A percentile compares a stretch with the other conserved stretches of the same genome.
These are phyloP conservation scores for Chaetoscypha palmicola DNA, from an alignment of 2,329 filamentous ascomycete species.

Conservation along the genomic window DNA sequence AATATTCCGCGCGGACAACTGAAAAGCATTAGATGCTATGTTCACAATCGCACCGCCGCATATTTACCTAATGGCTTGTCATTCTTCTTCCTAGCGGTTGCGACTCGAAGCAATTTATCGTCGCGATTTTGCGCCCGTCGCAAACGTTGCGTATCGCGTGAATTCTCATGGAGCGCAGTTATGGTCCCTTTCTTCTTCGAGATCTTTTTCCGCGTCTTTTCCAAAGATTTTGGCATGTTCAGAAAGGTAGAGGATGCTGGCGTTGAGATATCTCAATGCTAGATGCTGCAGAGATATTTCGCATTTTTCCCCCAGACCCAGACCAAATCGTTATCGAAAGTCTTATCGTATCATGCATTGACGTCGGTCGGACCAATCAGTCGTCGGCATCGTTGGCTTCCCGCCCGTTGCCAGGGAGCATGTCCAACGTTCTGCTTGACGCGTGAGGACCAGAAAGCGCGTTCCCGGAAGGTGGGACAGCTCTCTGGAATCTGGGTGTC, in stretches of 20 bases:
- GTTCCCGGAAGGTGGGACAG: not conserved
- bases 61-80: slow-evolving; percentile 69
- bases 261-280: slow-evolving; percentile 1
- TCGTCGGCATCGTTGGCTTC: too few relatives aligned
- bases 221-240: slow-evolving; percentile 67
- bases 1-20: slow-evolving; percentile 65
- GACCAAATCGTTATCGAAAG: slow-evolving; percentile 19
- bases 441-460: slow-evolving; percentile 1
- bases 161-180: slow-evolving; percentile 77
- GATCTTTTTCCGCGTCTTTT: slow-evolving; percentile 85
- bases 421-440: too few relatives aligned
- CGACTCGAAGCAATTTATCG: slow-evolving; percentile 69
- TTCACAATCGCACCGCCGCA: too few relatives aligned
- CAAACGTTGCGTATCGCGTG: slow-evolving; percentile 75
- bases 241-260: slow-evolving; percentile 7
- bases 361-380: slow-evolving; percentile 4
- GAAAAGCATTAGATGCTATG: slow-evolving; percentile 20
- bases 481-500: not conserved
- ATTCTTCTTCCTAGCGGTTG: slow-evolving; percentile 61
- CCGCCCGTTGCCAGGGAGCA: too few relatives aligned
- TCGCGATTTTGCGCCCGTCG: slow-evolving; percentile 75
- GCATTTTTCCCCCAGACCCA: slow-evolving; percentile 8
- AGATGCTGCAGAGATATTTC: too few relatives aligned
- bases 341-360: too few relatives aligned
- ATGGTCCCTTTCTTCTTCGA: slow-evolving; percentile 76